Percentiles rank a stretch among this genome's conserved stretches.
These are phyloP conservation scores for Prunus campanulata DNA, from an alignment of 306 rosid genomes.

Conservation along the genomic window DNA sequence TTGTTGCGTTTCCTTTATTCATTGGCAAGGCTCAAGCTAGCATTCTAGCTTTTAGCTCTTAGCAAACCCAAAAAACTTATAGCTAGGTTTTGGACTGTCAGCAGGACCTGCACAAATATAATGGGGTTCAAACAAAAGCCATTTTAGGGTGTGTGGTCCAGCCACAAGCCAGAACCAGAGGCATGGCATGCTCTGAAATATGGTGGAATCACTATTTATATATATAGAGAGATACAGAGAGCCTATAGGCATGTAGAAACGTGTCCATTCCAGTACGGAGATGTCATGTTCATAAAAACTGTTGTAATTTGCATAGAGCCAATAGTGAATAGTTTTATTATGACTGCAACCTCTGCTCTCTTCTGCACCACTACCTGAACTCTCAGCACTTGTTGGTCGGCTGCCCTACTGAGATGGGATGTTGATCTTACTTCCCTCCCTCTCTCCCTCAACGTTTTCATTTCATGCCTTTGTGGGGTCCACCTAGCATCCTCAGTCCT, in stretches of 20 bases:
- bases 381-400: background rate
- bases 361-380: background rate
- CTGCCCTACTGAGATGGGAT: background rate
- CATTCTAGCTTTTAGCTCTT: too few species aligned
- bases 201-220: background rate
- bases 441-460: background rate
- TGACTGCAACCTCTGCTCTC: background rate
- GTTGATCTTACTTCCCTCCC: background rate
- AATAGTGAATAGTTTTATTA: background rate
- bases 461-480: background rate
- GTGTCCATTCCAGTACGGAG: conserved; percentile 7
- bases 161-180: background rate
- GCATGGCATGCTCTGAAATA: conserved; percentile 5
- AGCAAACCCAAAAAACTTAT: background rate
- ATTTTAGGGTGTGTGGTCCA: conserved; percentile 5
- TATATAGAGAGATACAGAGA: background rate
- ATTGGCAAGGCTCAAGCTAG: too few species aligned
- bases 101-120: background rate
- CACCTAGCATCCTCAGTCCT: background rate
- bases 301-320: background rate
- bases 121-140: conserved; percentile 2
- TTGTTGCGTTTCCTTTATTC: too few species aligned
- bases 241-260: conserved; percentile 1
- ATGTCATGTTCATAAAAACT: background rate
- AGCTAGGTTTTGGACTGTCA: background rate